Conservation (phyloP, 192 early-diverging fungal species). For the Backusella circina region DNA sequence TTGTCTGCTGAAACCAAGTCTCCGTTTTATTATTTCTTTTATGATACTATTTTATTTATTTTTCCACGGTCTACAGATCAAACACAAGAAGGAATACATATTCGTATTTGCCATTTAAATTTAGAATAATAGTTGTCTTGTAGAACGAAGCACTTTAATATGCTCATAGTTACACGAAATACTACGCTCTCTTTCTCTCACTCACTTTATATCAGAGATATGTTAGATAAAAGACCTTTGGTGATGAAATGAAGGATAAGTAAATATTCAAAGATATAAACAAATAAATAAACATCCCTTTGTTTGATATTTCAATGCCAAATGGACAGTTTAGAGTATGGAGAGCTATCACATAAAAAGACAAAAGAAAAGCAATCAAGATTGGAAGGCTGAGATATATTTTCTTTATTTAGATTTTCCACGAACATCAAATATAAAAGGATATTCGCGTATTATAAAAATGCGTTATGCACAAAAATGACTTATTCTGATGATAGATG, state of each 20-base stretch:
- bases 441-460: too few relatives aligned
- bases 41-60: not conserved
- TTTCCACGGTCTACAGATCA: not conserved
- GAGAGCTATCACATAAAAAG: too few relatives aligned
- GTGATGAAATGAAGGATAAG: not conserved
- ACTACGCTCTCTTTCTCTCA: not conserved
- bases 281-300: not conserved
- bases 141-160: not conserved
- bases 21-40: not conserved
- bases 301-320: too few relatives aligned
- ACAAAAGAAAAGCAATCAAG: too few relatives aligned
- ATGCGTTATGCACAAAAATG: too few relatives aligned
- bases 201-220: not conserved
- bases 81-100: too few relatives aligned
- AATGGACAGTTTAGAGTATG: too few relatives aligned
- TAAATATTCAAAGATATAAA: too few relatives aligned
- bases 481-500: too few relatives aligned
- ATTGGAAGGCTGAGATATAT: too few relatives aligned
- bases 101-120: not conserved
- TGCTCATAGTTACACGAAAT: not conserved
- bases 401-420: too few relatives aligned
- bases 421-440: too few relatives aligned
- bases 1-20: not conserved
- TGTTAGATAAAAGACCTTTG: not conserved
- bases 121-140: not conserved